Evolutionary conservation across 2,329 filamentous ascomycete genomes (phyloP).

Genomic region (Ascochyta fabae): DNA sequence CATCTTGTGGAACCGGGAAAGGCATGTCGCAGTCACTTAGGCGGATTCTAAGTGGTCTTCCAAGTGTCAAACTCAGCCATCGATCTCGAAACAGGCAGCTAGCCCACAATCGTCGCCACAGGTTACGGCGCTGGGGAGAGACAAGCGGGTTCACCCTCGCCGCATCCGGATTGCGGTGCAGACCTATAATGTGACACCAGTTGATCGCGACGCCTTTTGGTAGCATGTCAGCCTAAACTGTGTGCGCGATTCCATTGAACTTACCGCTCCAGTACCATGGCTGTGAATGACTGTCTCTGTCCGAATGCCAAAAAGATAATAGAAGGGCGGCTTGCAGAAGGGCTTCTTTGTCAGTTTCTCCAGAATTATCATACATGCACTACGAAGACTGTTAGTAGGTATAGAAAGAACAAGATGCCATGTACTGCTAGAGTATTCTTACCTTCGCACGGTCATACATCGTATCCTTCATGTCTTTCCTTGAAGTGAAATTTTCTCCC

Average conservation of each 20-base stretch:
- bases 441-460: slow-evolving; percentile 10
- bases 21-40: slow-evolving; percentile 14
- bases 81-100: slow-evolving; percentile 13
- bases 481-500: slow-evolving; percentile 2
- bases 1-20: not conserved
- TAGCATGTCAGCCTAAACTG: not conserved
- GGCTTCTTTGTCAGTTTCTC: slow-evolving; percentile 10
- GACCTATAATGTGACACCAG: slow-evolving; percentile 12
- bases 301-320: slow-evolving; percentile 13
- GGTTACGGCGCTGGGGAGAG: not conserved
- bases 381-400: not conserved
- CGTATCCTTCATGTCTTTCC: slow-evolving; percentile 15
- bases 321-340: slow-evolving; percentile 10
- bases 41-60: slow-evolving; percentile 6
- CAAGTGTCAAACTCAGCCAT: slow-evolving; percentile 12
- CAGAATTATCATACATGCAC: slow-evolving; percentile 15
- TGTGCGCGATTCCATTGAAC: not conserved
- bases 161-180: slow-evolving; percentile 12
- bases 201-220: slow-evolving; percentile 4
- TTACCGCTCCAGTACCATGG: slow-evolving; percentile 18
- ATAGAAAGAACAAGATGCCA: no score
- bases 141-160: slow-evolving; percentile 1
- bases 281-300: slow-evolving; percentile 13
- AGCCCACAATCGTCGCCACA: slow-evolving; percentile 11
- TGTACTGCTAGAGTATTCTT: not conserved